These are phyloP conservation scores for Arthromyces matolae DNA, from an alignment of 768 basidiomycete species.

Conservation along the genomic window DNA sequence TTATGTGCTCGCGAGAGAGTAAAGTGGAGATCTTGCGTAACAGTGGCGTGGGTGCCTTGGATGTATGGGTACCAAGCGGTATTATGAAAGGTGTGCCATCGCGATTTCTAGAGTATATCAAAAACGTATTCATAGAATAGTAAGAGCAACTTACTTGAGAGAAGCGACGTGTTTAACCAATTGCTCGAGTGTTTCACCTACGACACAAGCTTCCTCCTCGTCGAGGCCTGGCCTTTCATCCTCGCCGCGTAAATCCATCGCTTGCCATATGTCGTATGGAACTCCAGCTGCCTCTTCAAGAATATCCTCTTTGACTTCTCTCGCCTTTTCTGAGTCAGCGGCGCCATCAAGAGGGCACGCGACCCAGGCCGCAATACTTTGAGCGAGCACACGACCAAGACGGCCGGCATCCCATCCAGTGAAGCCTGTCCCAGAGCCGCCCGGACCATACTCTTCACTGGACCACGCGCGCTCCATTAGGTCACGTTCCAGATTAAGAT, in stretches of 20 bases:
- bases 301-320: constrained; percentile 47
- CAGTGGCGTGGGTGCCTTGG: constrained; percentile 55
- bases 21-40: constrained; percentile 61
- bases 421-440: constrained; percentile 24
- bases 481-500: constrained; percentile 57
- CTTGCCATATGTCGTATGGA: constrained; percentile 69
- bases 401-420: constrained; percentile 65
- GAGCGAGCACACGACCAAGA: constrained; percentile 51
- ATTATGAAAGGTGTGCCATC: constrained; percentile 46
- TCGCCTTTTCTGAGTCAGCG: constrained; percentile 26
- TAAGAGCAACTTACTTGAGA: constrained; percentile 46
- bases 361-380: constrained; percentile 61
- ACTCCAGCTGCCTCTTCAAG: constrained; percentile 68
- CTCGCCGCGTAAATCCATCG: constrained; percentile 57
- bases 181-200: constrained; percentile 59
- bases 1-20: constrained; percentile 58
- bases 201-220: constrained; percentile 63
- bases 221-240: constrained; percentile 50
- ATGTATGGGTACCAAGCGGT: constrained; percentile 47
- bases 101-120: constrained; percentile 27
- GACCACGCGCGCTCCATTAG: constrained; percentile 74
- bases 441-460: constrained; percentile 47
- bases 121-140: not conserved
- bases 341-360: constrained; percentile 28
- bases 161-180: constrained; percentile 55